Percentiles rank a stretch among this genome's conserved stretches.
These are phyloP conservation scores for Kodamaea plutei DNA, from an alignment of 1,139 yeast genomes.

Conservation along the genomic window DNA sequence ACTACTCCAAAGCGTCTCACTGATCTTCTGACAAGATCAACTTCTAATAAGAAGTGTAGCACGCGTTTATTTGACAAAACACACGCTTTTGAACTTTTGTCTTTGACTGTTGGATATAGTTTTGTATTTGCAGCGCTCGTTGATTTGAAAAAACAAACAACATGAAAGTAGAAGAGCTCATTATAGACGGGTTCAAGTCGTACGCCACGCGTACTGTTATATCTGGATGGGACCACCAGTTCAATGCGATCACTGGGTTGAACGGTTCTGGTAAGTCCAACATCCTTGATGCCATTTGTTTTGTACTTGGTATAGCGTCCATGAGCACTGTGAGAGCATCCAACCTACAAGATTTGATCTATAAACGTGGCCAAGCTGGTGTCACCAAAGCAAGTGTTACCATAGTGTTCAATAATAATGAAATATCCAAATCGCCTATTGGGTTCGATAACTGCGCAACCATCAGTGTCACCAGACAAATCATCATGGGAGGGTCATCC, in stretches of 20 bases:
- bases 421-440: slow-evolving; percentile 72
- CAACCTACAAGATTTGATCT: slow-evolving; percentile 87
- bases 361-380: slow-evolving; percentile 97
- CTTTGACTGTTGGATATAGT: too few relatives aligned
- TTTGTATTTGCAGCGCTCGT: too few relatives aligned
- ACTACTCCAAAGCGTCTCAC: too few relatives aligned
- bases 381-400: slow-evolving; percentile 96
- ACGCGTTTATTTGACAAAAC: too few relatives aligned
- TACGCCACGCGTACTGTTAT: slow-evolving; percentile 97
- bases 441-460: slow-evolving; percentile 79
- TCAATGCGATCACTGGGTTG: slow-evolving; percentile 95
- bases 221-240: slow-evolving; percentile 92
- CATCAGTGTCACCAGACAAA: slow-evolving; percentile 89
- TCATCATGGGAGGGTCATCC: slow-evolving; percentile 86
- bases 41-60: too few relatives aligned
- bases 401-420: slow-evolving; percentile 86
- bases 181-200: slow-evolving; percentile 96
- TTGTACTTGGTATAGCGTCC: slow-evolving; percentile 94
- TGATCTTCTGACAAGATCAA: too few relatives aligned
- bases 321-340: slow-evolving; percentile 94
- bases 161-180: slow-evolving; percentile 93
- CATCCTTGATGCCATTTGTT: slow-evolving; percentile 93
- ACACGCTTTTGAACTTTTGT: too few relatives aligned
- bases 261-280: slow-evolving; percentile 98
- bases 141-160: not conserved